Base-by-base conservation (phyloP, 2,329 filamentous ascomycete genomes). In the Tolypocladium album region DNA sequence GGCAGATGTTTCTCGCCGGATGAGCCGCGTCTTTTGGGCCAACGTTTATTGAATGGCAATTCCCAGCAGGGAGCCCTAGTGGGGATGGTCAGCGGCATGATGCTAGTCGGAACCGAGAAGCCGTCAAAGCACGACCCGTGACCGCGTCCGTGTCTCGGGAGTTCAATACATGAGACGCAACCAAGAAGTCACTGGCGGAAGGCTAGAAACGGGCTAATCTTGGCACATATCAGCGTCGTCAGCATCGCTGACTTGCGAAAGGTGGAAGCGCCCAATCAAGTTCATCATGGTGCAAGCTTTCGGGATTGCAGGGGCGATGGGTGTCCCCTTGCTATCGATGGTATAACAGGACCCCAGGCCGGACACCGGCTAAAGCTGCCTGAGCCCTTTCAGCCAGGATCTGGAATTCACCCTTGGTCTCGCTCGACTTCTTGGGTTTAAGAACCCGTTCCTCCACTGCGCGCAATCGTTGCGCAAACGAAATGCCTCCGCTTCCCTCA, bases 1-100 rank as follows among this genome's bases (percentile, higher is more conserved):
- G 89, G 65, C 85, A 87, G 67, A 79, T 83, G 62, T 85, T 85
- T 72, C 75, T 85, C 64, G 77, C 79, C 65, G 75, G 79, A 64
- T 81, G 75, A 79, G 53, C 13, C 15, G 45, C 17, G 1, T 22
- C 24, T 45, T 7, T 24, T 22, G 31, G 17, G 34, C 8, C 17
- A 34, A 4, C 15, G 17, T 36, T 20, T 27, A 31, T 12, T 1
- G 9, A 53, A 20, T 20, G 50, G 27, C 27, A 13, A 13, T 2
- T 20, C 7, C 15, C 47, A 34, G 17, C 15, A 11, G 47, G 17
- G 17, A 56, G 53, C 22, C 53, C 12, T 13, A 36, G 2, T 4
- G 53, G 13, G 17, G 34, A 12, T 1, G 7, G 15, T 27, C 27
- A 31, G 45, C 24, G 3, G 24, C 24, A 50, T 27, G 4, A 27